These are phyloP conservation scores for Gautieria morchelliformis DNA, from an alignment of 768 basidiomycete species.

Conservation along the genomic window DNA sequence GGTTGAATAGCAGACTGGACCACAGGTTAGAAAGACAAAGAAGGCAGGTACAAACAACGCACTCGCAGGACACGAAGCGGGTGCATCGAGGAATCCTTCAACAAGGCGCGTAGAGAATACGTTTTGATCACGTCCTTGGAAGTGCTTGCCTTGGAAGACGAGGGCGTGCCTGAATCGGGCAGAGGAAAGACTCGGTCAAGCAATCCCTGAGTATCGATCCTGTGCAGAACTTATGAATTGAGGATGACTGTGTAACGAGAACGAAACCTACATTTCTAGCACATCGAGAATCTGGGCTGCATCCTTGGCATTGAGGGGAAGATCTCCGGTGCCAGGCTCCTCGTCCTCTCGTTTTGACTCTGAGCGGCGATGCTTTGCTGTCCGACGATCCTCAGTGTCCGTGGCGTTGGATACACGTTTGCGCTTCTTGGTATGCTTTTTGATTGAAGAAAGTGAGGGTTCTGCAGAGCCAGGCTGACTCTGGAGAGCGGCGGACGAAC, in stretches of 20 bases:
- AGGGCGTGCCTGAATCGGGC: slow-evolving; percentile 18
- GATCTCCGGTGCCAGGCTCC: slow-evolving; percentile 33
- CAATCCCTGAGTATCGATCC: slow-evolving; percentile 64
- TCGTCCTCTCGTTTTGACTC: slow-evolving; percentile 26
- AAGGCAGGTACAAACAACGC: slow-evolving; percentile 19
- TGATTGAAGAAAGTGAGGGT: slow-evolving; percentile 13
- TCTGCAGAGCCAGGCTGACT: slow-evolving; percentile 14
- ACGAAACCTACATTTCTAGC: slow-evolving; percentile 39
- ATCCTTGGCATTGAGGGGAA: slow-evolving; percentile 33
- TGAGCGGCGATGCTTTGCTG: slow-evolving; percentile 40
- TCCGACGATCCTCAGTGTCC: slow-evolving; percentile 38
- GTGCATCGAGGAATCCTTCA: slow-evolving; percentile 43
- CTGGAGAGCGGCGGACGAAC: slow-evolving; percentile 38
- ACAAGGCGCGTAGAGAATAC: slow-evolving; percentile 47
- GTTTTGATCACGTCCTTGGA: slow-evolving; percentile 24
- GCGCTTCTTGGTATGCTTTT: slow-evolving; percentile 46
- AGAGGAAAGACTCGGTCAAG: slow-evolving; percentile 73
- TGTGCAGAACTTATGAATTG: slow-evolving; percentile 19
- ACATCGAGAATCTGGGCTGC: slow-evolving; percentile 51
- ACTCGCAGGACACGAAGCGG: slow-evolving; percentile 49
- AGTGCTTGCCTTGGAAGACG: slow-evolving; percentile 32
- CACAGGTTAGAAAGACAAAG: neutral
- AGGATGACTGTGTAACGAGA: neutral
- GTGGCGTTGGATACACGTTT: slow-evolving; percentile 41
- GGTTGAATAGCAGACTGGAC: slow-evolving; percentile 52